Evolutionary conservation across 2,329 filamentous ascomycete species (phyloP), one percentile per base, ranked within the genome.

Genomic region (Harringtonia lauricola): DNA sequence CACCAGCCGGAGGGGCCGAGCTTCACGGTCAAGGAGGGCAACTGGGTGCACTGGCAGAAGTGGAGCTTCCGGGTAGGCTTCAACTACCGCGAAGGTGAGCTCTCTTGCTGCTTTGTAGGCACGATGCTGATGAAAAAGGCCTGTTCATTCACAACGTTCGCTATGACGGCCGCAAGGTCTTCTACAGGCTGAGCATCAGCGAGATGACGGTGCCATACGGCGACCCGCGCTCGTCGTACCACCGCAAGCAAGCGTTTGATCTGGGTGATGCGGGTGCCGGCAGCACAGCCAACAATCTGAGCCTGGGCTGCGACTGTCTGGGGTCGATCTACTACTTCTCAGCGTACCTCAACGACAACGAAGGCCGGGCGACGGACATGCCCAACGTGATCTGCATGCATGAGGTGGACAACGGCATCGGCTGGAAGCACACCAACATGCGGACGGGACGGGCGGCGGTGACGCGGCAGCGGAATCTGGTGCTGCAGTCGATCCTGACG

Each of bases 171-270:
- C 69, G 81, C 15, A 76, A 72, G 34, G 64, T 86, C 26, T 68
- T 86, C 54, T 81, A 84, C 60, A 71, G 82, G 1, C 59, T 86
- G 26, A 76, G 74, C 48, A 69, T 83, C 46, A 76, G 74, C 49
- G 83, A 87, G 57, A 82, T 86, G 74, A 74, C 74, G 2, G 78
- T 83, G 0, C 49, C 49, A 13, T 86, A 85, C 50, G 79, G 67
- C 3, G 81, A 85, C 52, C 76, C 76, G 1, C 71, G 81, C 2
- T 63, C 69, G 1, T 81, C 80, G 0, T 84, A 75, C 55, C 77
- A 81, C 42, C 71, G 80, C 35, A 86, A 86, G 57, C 76, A 80
- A 42, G 81, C 81, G 1, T 85, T 86, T 52, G 81, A 86, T 52
- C 74, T 86, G 47, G 82, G 82, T 8, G 80, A 86, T 46, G 77